Evolutionary conservation across 371 early-diverging fungal species (phyloP), one percentile per base, ranked within the genome.

Genomic region (Amoeboaphelidium protococcarum): DNA sequence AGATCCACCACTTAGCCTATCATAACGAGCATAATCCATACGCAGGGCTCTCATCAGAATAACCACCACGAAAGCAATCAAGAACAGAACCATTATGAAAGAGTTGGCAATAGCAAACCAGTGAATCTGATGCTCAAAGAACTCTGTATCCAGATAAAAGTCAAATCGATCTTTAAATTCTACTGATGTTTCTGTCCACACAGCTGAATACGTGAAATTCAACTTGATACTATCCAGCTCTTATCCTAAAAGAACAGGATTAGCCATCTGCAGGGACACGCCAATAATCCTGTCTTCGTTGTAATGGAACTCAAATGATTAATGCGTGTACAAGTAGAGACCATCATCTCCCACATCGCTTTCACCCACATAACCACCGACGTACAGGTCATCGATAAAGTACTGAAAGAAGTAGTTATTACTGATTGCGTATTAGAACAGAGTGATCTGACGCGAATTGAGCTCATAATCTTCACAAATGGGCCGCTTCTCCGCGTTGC

Each of bases 71-170:
- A 81, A 63, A 3, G 78, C 83, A 2, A 72, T 67, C 46, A 83
- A 57, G 59, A 83, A 74, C 3, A 82, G 47, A 13, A 82, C 79
- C 72, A 85, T 76, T 68, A 83, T 69, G 50, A 83, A 70, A 2
- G 82, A 80, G 55, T 82, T 82, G 53, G 72, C 64, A 48, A 85
- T 79, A 0, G 82, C 78, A 43, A 82, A 68, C 82, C 82, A 82
- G 53, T 83, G 86, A 20, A 85, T 74, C 75, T 77, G 76, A 52
- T 78, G 76, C 48, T 78, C 75, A 54, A 77, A 80, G 54, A 82
- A 82, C 44, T 71, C 71, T 0, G 74, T 60, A 45, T 80, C 81
- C 43, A 81, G 62, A 40, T 76, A 69, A 31, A 67, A 60, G 23
- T 75, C 63, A 53, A 76, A 82, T 22, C 85, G 54, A 26, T 64